Evolutionary conservation across 139 green algal genomes (phyloP).

Genomic region (Auxenochlorella pyrenoidosa): DNA sequence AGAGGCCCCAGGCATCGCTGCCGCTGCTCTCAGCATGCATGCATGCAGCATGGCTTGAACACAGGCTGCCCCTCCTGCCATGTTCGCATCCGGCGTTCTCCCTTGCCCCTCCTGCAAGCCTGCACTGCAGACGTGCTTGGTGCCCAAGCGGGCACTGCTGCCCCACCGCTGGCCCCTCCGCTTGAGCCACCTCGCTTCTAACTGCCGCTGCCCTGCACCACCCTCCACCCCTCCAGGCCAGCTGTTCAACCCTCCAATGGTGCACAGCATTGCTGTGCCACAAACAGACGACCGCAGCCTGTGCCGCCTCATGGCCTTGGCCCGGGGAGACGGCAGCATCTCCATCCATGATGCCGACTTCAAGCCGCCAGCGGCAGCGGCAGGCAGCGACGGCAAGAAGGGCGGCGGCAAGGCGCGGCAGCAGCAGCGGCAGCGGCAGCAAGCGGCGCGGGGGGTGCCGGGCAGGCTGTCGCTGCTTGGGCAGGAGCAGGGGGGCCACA

Average conservation of each 20-base stretch:
- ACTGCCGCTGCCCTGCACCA: background rate
- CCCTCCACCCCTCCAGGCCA: conserved; percentile 36
- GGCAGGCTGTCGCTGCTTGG: conserved; percentile 30
- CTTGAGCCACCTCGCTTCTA: no score
- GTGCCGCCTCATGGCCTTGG: conserved; percentile 46
- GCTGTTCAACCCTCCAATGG: conserved; percentile 77
- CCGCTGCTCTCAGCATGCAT: no score
- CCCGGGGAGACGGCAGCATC: conserved; percentile 59
- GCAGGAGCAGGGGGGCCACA: conserved; percentile 40
- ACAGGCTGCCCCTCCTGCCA: no score
- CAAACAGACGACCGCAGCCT: conserved; percentile 26
- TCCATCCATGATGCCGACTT: conserved; percentile 50
- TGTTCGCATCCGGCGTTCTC: no score
- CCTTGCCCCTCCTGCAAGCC: no score
- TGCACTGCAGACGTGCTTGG: no score
- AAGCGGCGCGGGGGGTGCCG: background rate
- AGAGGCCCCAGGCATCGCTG: background rate
- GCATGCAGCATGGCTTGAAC: no score
- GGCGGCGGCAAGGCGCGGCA: conserved; percentile 21
- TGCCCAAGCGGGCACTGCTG: no score
- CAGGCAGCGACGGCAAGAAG: conserved; percentile 18
- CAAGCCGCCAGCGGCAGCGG: background rate
- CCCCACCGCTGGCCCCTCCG: no score
- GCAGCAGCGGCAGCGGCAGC: background rate
- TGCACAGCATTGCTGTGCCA: conserved; percentile 57